Evolutionary conservation across 2,329 filamentous ascomycete species (phyloP).

Genomic region (Celoporthe dispersa): DNA sequence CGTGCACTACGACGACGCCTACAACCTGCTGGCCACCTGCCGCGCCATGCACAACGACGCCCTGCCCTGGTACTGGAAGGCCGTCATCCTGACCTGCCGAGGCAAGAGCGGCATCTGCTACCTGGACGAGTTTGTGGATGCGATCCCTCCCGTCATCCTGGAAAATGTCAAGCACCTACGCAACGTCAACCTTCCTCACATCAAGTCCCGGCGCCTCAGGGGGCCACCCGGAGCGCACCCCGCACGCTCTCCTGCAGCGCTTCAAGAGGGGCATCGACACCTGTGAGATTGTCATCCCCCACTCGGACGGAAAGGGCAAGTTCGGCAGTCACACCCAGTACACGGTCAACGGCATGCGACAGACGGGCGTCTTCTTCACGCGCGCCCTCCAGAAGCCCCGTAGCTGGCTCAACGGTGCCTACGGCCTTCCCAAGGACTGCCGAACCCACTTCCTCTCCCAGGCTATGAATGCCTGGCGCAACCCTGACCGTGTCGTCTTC

Average conservation of each 20-base stretch:
- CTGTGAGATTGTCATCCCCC: neutral
- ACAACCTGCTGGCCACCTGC: slow-evolving; percentile 1
- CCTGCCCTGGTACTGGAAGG: neutral
- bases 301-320: neutral
- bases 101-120: neutral
- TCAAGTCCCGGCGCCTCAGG: neutral
- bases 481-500: neutral
- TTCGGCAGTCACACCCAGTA: neutral
- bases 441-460: neutral
- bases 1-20: neutral
- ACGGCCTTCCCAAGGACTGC: neutral
- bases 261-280: neutral
- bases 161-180: slow-evolving; percentile 5
- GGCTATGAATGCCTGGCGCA: neutral
- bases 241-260: neutral
- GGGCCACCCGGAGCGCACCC: neutral
- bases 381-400: neutral
- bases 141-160: neutral
- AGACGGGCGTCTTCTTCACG: neutral
- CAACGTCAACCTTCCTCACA: neutral
- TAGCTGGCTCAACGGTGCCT: neutral
- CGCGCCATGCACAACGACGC: neutral
- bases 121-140: slow-evolving; percentile 1
- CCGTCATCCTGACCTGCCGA: neutral
- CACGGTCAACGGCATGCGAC: no score